Evolutionary conservation across 805 yeast genomes (phyloP).

Genomic region (Suhomyces xylopsoci): DNA sequence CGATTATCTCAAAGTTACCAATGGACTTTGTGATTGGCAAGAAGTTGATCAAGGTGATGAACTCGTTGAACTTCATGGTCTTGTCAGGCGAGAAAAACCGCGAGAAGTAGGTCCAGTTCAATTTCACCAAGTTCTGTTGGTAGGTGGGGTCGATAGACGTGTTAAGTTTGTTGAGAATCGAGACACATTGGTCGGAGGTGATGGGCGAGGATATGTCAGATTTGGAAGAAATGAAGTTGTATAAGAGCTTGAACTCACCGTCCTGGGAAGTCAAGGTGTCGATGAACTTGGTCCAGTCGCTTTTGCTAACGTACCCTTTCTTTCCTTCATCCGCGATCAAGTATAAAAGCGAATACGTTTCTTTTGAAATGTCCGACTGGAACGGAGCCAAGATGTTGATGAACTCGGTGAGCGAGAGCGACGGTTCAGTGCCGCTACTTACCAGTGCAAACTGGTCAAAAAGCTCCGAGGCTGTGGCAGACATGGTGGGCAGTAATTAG

Average conservation of each 20-base stretch:
- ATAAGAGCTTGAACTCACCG: conserved; percentile 50
- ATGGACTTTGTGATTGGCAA: conserved; percentile 46
- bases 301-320: conserved; percentile 63
- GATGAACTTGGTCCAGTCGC: conserved; percentile 76
- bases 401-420: conserved; percentile 34
- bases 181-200: conserved; percentile 34
- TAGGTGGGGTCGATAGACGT: conserved; percentile 39
- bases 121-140: conserved; percentile 39
- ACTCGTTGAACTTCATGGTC: conserved; percentile 35
- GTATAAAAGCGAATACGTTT: conserved; percentile 55
- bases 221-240: conserved; percentile 41
- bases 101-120: conserved; percentile 43
- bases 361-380: conserved; percentile 37
- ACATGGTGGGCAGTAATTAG: not conserved
- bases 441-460: conserved; percentile 37
- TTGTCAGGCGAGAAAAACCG: conserved; percentile 41
- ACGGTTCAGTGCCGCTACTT: conserved; percentile 10
- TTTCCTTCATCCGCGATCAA: conserved; percentile 71
- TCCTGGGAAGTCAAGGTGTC: conserved; percentile 39
- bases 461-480: conserved; percentile 21
- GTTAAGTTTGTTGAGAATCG: conserved; percentile 33
- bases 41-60: conserved; percentile 39
- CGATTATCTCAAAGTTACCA: conserved; percentile 39
- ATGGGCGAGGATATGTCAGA: conserved; percentile 11
- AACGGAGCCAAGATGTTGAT: conserved; percentile 40